Evolutionary conservation across 2,329 filamentous ascomycete species (phyloP).

Genomic region (Amphichorda felina): DNA sequence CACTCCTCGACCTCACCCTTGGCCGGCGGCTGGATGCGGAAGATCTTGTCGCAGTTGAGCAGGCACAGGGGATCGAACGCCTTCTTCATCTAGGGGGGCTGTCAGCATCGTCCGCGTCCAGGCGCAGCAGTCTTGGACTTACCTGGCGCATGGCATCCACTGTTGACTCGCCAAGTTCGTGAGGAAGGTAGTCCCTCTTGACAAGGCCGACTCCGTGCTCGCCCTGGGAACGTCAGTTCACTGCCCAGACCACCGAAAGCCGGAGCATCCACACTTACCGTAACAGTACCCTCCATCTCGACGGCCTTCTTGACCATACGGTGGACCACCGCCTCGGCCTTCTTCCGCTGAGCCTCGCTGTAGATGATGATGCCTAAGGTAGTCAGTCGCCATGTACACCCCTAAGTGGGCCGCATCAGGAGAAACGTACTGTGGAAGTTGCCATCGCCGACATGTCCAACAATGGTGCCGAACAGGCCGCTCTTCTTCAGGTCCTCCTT

Average conservation of each 20-base stretch:
- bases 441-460: slow-evolving; percentile 65
- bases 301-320: slow-evolving; percentile 79
- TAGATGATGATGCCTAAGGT: slow-evolving; percentile 39
- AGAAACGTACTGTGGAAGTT: slow-evolving; percentile 55
- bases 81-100: slow-evolving; percentile 51
- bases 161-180: slow-evolving; percentile 62
- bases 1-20: slow-evolving; percentile 30
- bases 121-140: slow-evolving; percentile 11
- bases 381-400: slow-evolving; percentile 7
- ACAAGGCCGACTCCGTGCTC: slow-evolving; percentile 78
- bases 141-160: slow-evolving; percentile 78
- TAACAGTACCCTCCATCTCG: slow-evolving; percentile 76
- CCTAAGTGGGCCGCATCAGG: background rate
- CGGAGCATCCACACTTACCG: slow-evolving; percentile 28
- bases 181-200: slow-evolving; percentile 71
- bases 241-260: too few relatives aligned
- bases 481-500: slow-evolving; percentile 30
- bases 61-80: slow-evolving; percentile 67
- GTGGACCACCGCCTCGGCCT: slow-evolving; percentile 62
- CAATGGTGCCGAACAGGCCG: slow-evolving; percentile 37
- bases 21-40: slow-evolving; percentile 42
- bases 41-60: slow-evolving; percentile 58
- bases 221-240: too few relatives aligned
- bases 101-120: background rate
- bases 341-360: slow-evolving; percentile 53